A percentile compares a stretch with the other conserved stretches of the same genome.
phyloP scores from a whole-genome alignment of 148 eudicot genomes.

The Spergularia bocconei region DNA sequence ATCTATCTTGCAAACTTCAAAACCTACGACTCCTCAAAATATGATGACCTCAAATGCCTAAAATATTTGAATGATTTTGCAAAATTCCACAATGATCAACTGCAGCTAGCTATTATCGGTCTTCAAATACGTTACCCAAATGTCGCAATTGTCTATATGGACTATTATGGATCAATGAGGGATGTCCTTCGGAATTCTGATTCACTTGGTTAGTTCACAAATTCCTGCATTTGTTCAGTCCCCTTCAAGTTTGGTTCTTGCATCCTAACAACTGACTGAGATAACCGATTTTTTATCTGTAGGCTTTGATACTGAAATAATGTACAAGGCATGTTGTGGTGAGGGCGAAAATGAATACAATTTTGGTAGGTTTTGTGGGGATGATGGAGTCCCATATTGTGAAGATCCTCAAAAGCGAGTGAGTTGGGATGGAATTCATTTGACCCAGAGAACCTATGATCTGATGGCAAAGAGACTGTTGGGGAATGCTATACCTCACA shows the following conservation, averaged over 20 bases:
- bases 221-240: neutral
- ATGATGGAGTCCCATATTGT: neutral
- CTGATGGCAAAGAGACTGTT: constrained; percentile 14
- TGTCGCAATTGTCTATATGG: constrained; percentile 29
- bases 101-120: constrained; percentile 17
- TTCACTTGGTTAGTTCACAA: constrained; percentile 25
- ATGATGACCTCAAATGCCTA: constrained; percentile 34
- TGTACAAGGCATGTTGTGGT: constrained; percentile 26
- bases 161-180: constrained; percentile 19
- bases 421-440: constrained; percentile 22
- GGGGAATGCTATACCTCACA: too few species aligned
- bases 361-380: neutral
- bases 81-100: constrained; percentile 23
- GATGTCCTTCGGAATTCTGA: constrained; percentile 23
- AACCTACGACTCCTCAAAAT: constrained; percentile 16
- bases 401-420: constrained; percentile 2
- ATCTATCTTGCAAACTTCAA: constrained; percentile 15
- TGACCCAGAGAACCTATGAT: constrained; percentile 18
- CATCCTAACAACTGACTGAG: neutral
- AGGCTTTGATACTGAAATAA: constrained; percentile 28
- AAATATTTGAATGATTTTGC: constrained; percentile 25
- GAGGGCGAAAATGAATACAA: constrained; percentile 16
- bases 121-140: constrained; percentile 20
- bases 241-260: neutral
- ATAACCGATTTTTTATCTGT: neutral